These are phyloP conservation scores for Cordyceps farinosa DNA, from an alignment of 2,329 filamentous ascomycete genomes.

Conservation along the genomic window DNA sequence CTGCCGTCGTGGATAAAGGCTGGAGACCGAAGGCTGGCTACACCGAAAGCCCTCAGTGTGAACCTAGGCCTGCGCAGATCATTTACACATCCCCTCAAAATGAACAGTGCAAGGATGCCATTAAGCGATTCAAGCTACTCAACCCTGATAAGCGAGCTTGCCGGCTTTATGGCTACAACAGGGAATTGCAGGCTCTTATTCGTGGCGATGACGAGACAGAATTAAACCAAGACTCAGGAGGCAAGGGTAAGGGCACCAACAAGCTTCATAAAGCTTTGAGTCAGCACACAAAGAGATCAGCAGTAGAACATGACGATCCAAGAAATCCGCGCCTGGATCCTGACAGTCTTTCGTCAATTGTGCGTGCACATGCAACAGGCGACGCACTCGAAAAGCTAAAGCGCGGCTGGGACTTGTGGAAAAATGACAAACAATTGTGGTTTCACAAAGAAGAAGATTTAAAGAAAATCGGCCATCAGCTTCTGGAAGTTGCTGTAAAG, in stretches of 20 bases:
- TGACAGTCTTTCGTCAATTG: neutral
- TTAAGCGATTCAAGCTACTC: neutral
- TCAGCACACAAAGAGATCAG: neutral
- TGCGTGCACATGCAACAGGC: neutral
- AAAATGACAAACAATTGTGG: neutral
- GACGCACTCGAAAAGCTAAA: neutral
- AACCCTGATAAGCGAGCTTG: neutral
- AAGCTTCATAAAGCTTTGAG: neutral
- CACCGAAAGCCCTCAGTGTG: neutral
- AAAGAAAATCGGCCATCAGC: neutral
- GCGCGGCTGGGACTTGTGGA: neutral
- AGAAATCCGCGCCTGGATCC: neutral
- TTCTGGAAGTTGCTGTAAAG: neutral
- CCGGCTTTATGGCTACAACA: neutral
- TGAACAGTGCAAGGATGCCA: neutral
- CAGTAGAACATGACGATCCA: neutral
- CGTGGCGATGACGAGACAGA: neutral
- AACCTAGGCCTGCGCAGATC: neutral
- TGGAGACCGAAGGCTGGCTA: neutral
- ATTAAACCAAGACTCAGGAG: neutral
- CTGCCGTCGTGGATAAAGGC: neutral
- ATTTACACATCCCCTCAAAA: conserved; percentile 5
- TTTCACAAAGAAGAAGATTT: neutral
- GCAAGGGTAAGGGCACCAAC: neutral
- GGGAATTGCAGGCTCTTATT: neutral